phyloP scores from a whole-genome alignment of 2,329 filamentous ascomycete genomes.

The Hymenoscyphus occultus region DNA sequence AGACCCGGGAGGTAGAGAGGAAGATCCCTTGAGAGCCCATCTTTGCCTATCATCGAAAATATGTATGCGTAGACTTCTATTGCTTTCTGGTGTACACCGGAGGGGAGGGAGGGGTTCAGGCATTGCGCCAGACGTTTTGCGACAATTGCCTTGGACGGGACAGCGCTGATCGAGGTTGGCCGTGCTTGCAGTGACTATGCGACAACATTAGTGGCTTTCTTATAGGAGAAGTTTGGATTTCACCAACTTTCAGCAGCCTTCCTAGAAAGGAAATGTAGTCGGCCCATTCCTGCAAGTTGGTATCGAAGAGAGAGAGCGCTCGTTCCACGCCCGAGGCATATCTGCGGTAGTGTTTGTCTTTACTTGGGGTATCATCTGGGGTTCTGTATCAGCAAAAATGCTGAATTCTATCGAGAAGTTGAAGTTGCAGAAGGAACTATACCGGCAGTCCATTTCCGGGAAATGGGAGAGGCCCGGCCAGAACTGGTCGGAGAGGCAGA shows the following conservation, averaged over 20 bases:
- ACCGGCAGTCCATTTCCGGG: constrained; percentile 79
- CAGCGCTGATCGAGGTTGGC: constrained; percentile 64
- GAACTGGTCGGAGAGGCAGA: constrained; percentile 78
- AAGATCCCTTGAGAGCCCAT: constrained; percentile 77
- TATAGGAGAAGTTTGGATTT: constrained; percentile 13
- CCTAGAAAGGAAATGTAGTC: constrained; percentile 98
- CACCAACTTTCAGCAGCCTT: constrained; percentile 75
- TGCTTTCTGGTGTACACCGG: constrained; percentile 95
- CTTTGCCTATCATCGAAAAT: constrained; percentile 79
- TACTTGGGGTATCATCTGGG: constrained; percentile 53
- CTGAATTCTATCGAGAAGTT: neutral
- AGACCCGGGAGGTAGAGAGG: constrained; percentile 87
- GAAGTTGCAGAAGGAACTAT: constrained; percentile 28
- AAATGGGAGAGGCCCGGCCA: constrained; percentile 72
- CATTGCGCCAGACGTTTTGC: constrained; percentile 94
- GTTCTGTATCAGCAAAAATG: neutral
- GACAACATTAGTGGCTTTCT: constrained; percentile 29
- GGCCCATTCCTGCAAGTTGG: constrained; percentile 94
- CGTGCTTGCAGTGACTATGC: constrained; percentile 81
- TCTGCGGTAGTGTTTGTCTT: constrained; percentile 73
- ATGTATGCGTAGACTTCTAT: constrained; percentile 91
- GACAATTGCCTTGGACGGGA: constrained; percentile 80
- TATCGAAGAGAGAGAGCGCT: constrained; percentile 86
- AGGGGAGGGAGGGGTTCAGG: constrained; percentile 86
- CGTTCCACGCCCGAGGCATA: constrained; percentile 88